Evolutionary conservation across 495 filamentous ascomycete genomes (phyloP).

Genomic region (Apiosordaria backusii): DNA sequence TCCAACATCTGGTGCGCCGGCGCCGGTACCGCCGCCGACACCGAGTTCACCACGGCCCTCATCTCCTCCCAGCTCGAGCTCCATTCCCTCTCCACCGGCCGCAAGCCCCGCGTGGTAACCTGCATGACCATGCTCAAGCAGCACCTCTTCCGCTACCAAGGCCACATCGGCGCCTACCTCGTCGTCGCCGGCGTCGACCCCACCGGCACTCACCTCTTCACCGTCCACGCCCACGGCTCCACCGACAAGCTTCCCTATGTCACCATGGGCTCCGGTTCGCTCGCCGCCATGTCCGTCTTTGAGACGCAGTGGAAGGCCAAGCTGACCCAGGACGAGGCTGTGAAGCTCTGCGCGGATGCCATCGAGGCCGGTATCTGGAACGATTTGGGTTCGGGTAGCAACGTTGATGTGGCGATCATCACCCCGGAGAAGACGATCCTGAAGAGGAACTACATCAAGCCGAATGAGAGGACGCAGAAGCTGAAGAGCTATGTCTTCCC

Average conservation of each 20-base stretch:
- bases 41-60: constrained; percentile 97
- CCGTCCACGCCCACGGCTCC: constrained; percentile 96
- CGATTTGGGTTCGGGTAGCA: constrained; percentile 93
- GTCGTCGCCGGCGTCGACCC: constrained; percentile 97
- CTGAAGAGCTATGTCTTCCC: constrained; percentile 87
- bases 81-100: constrained; percentile 90
- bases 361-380: constrained; percentile 99
- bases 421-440: constrained; percentile 88
- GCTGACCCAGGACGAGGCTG: constrained; percentile 74
- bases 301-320: constrained; percentile 90
- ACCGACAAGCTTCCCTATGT: constrained; percentile 99
- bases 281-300: constrained; percentile 97
- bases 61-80: constrained; percentile 98
- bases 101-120: constrained; percentile 93
- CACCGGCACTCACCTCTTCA: constrained; percentile 93
- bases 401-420: constrained; percentile 96
- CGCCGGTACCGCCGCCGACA: constrained; percentile 96
- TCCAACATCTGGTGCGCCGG: constrained; percentile 99
- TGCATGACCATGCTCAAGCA: constrained; percentile 99
- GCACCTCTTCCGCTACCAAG: constrained; percentile 97
- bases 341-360: constrained; percentile 77
- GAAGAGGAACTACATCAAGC: constrained; percentile 84
- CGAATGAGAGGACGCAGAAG: constrained; percentile 89
- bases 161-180: constrained; percentile 96
- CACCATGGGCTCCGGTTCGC: constrained; percentile 94